Conservation (phyloP, 169 alveolate genomes). For the Plasmodium gaboni region DNA sequence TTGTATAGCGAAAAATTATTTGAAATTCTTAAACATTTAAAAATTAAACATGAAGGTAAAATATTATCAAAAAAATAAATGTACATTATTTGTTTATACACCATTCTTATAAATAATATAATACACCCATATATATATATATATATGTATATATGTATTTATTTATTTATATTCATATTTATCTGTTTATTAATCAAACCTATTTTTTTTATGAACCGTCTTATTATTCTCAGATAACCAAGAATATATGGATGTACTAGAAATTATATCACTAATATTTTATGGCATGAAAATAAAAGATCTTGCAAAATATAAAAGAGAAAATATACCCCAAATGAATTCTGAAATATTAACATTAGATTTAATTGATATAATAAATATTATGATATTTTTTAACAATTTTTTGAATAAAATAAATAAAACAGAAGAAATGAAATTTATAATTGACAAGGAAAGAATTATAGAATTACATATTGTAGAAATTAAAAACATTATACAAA, state of each 20-base stretch:
- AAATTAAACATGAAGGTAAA: constrained; percentile 25
- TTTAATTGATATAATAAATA: constrained; percentile 60
- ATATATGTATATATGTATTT: neutral
- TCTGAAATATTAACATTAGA: constrained; percentile 39
- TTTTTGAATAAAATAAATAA: constrained; percentile 39
- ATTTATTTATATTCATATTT: neutral
- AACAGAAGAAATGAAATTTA: constrained; percentile 6
- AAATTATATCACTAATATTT: constrained; percentile 52
- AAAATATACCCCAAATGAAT: constrained; percentile 30
- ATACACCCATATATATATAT: too few species aligned
- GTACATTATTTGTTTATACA: neutral
- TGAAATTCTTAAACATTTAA: constrained; percentile 4
- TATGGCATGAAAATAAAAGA: constrained; percentile 30
- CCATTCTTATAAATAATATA: too few species aligned
- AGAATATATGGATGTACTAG: constrained; percentile 22
- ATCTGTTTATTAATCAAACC: constrained; percentile 3
- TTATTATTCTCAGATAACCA: constrained; percentile 12
- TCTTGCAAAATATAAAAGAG: neutral
- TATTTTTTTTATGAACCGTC: neutral
- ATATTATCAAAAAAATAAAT: neutral
- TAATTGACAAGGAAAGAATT: constrained; percentile 42
- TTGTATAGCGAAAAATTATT: constrained; percentile 55
- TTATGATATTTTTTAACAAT: constrained; percentile 48
- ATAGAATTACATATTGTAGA: constrained; percentile 21
- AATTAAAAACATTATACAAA: constrained; percentile 23